phyloP scores from a whole-genome alignment of 2,329 filamentous ascomycete species.

The Colletotrichum nymphaeae region DNA sequence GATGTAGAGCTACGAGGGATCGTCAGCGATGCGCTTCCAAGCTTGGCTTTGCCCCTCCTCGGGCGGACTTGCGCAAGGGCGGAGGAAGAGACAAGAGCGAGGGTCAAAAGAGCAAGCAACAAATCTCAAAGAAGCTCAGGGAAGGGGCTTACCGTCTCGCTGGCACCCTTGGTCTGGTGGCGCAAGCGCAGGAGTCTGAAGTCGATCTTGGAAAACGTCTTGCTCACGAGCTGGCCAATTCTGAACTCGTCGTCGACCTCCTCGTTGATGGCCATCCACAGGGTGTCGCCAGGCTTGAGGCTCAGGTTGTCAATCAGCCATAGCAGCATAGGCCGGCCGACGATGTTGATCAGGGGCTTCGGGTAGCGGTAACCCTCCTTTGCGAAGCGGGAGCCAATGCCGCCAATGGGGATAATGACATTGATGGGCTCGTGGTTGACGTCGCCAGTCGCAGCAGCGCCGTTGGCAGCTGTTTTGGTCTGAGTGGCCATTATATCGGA shows the following conservation, averaged over 20 bases:
- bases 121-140: not conserved
- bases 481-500: constrained; percentile 24
- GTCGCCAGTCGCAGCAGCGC: constrained; percentile 20
- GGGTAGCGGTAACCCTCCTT: constrained; percentile 45
- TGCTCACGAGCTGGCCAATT: constrained; percentile 42
- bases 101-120: not conserved
- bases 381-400: constrained; percentile 45
- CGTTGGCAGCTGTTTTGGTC: constrained; percentile 25
- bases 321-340: constrained; percentile 44
- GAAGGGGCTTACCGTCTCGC: constrained; percentile 40
- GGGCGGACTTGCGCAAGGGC: not conserved
- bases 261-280: constrained; percentile 45
- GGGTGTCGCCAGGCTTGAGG: constrained; percentile 40
- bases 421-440: constrained; percentile 41
- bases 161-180: constrained; percentile 44
- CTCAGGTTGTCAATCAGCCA: constrained; percentile 45
- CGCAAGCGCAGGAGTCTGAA: constrained; percentile 40
- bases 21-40: constrained; percentile 11
- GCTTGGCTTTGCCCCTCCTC: not conserved
- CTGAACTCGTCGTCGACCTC: constrained; percentile 44
- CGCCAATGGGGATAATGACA: constrained; percentile 46
- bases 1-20: constrained; percentile 40
- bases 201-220: constrained; percentile 41
- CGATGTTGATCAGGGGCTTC: constrained; percentile 46
- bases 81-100: too few species aligned